phyloP scores from a whole-genome alignment of 805 yeast species.

The Kuraishia borneana region DNA sequence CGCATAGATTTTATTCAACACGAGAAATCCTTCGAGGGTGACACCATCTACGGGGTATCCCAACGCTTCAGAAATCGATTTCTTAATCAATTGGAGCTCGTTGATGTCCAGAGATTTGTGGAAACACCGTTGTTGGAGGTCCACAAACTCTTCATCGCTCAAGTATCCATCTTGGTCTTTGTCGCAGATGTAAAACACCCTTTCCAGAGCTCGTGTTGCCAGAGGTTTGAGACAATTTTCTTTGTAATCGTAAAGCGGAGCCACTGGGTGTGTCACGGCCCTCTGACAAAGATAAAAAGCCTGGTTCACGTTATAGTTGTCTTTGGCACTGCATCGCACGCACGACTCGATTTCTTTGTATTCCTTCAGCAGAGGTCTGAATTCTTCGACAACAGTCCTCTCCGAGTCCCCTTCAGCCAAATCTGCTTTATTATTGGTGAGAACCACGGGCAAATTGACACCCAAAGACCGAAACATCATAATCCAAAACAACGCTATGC shows the following conservation, averaged over 20 bases:
- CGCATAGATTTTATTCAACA: slow-evolving; percentile 71
- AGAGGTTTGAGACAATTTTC: slow-evolving; percentile 72
- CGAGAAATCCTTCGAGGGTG: slow-evolving; percentile 63
- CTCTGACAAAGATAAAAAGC: slow-evolving; percentile 89
- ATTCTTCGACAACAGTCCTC: slow-evolving; percentile 56
- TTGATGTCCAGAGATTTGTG: slow-evolving; percentile 34
- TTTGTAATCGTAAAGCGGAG: slow-evolving; percentile 90
- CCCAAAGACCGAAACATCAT: slow-evolving; percentile 89
- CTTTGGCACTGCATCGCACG: slow-evolving; percentile 76
- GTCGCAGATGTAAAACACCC: slow-evolving; percentile 81
- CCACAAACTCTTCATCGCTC: slow-evolving; percentile 57
- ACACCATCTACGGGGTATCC: slow-evolving; percentile 31
- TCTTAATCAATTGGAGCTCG: slow-evolving; percentile 34
- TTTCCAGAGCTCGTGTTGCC: slow-evolving; percentile 61
- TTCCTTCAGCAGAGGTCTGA: slow-evolving; percentile 76
- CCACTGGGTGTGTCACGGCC: slow-evolving; percentile 84
- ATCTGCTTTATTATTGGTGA: slow-evolving; percentile 79
- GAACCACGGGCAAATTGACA: slow-evolving; percentile 83
- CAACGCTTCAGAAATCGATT: slow-evolving; percentile 12
- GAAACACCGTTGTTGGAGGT: slow-evolving; percentile 69
- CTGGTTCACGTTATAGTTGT: slow-evolving; percentile 78
- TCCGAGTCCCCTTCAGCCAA: slow-evolving; percentile 25
- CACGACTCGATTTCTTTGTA: slow-evolving; percentile 93
- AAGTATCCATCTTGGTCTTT: slow-evolving; percentile 83
- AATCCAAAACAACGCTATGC: slow-evolving; percentile 90